Base-by-base conservation (phyloP, 495 filamentous ascomycete species). In the Penicilliopsis zonata region DNA sequence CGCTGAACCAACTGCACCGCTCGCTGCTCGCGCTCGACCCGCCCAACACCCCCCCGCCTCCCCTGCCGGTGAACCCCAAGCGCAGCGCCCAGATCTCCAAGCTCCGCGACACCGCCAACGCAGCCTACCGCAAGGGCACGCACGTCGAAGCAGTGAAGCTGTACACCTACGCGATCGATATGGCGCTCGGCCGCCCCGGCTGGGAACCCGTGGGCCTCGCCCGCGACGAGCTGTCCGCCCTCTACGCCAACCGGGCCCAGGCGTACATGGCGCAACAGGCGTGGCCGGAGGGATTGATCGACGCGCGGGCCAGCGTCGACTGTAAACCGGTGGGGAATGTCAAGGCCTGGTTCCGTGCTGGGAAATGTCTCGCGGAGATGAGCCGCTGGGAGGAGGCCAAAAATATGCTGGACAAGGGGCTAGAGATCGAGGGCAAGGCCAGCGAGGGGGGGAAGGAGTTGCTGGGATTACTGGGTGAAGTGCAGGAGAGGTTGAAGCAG, bases 331-430 rank as follows among this genome's bases (percentile, higher is more conserved):
- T 71, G 26, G 84, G 78, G 18, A 95, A 98, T 58, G 76, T 81
- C 5, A 96, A 95, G 76, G 87, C 79, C 2, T 95, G 86, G 81
- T 95, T 83, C 77, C 61, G 88, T 28, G 61, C 82, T 39, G 86
- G 79, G 6, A 76, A 72, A 61, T 86, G 78, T 55, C 61, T 94
- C 50, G 54, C 76, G 32, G 90, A 98, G 76, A 96, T 95, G 90
- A 78, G 80, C 6, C 55, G 87, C 50, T 61, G 80, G 52, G 75
- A 80, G 38, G 90, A 98, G 70, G 85, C 85, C 5, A 65, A 62
- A 52, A 70, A 69, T 32, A 86, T 82, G 66, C 63, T 94, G 24
- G 62, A 59, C 25, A 63, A 69, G 48, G 86, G 72, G 9, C 46
- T 94, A 39, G 88, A 94, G 68, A 72, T 92, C 56, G 86, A 90